phyloP scores from a whole-genome alignment of 768 basidiomycete species.

The Coprinopsis cinerea region DNA sequence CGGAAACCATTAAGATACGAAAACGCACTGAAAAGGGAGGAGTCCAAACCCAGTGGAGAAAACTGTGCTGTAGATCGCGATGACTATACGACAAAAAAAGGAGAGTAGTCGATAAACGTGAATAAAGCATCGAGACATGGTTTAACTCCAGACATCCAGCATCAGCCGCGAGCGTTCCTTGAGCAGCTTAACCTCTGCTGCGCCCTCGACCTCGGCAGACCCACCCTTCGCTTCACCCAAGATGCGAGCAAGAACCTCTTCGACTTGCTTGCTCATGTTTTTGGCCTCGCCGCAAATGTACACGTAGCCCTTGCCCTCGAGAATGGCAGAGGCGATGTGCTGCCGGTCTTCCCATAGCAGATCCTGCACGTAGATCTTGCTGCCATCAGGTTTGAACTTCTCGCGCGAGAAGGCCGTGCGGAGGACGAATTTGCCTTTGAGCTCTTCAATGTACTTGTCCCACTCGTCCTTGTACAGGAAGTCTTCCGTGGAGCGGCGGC shows the following conservation, averaged over 20 bases:
- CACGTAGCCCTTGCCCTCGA: slow-evolving; percentile 94
- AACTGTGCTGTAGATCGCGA: no score
- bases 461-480: slow-evolving; percentile 96
- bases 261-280: slow-evolving; percentile 93
- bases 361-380: slow-evolving; percentile 99
- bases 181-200: slow-evolving; percentile 86
- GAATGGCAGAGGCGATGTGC: slow-evolving; percentile 79
- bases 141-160: slow-evolving; percentile 85
- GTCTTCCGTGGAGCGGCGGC: slow-evolving; percentile 83
- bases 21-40: neutral
- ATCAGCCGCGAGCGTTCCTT: slow-evolving; percentile 90
- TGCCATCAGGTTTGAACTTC: slow-evolving; percentile 80
- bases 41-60: no score
- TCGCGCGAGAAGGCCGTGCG: slow-evolving; percentile 90
- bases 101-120: neutral
- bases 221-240: slow-evolving; percentile 95
- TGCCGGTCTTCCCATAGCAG: slow-evolving; percentile 84
- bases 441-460: slow-evolving; percentile 79
- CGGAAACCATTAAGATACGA: neutral
- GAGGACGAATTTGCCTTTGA: slow-evolving; percentile 88
- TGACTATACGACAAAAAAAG: no score
- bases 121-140: slow-evolving; percentile 6
- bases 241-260: slow-evolving; percentile 77
- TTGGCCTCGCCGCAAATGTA: slow-evolving; percentile 98
- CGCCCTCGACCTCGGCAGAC: slow-evolving; percentile 78